Percentiles rank a stretch among this genome's conserved stretches.
phyloP scores from a whole-genome alignment of 1,139 yeast genomes.

The Debaryomyces coudertii region DNA sequence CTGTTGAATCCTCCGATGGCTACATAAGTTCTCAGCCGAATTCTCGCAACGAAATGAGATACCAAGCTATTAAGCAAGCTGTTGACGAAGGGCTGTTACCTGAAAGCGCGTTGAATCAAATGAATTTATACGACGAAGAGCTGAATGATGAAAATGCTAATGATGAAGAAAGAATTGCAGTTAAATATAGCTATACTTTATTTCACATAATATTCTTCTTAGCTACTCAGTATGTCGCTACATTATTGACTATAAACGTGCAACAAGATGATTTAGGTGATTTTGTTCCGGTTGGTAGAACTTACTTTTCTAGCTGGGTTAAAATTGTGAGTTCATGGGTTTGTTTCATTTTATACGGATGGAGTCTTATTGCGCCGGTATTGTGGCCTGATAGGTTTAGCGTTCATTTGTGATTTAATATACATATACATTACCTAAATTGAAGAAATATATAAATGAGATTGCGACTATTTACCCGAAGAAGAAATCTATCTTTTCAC shows the following conservation, averaged over 20 bases:
- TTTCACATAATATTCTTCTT: conserved; percentile 91
- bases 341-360: conserved; percentile 80
- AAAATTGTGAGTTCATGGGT: conserved; percentile 92
- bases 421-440: conserved; percentile 1
- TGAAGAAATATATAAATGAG: not conserved
- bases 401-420: conserved; percentile 25
- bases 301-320: conserved; percentile 94
- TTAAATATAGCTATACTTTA: conserved; percentile 83
- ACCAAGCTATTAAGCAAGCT: conserved; percentile 89
- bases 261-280: conserved; percentile 83
- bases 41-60: conserved; percentile 73
- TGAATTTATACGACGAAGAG: conserved; percentile 60
- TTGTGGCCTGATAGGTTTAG: conserved; percentile 86
- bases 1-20: conserved; percentile 22
- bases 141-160: conserved; percentile 31
- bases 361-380: conserved; percentile 93
- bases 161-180: conserved; percentile 68
- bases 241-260: conserved; percentile 88
- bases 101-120: conserved; percentile 80
- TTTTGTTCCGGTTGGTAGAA: conserved; percentile 95
- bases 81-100: conserved; percentile 95
- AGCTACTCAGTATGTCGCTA: conserved; percentile 97
- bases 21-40: conserved; percentile 54
- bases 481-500: conserved; percentile 10
- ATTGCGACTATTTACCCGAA: conserved; percentile 10